These are phyloP conservation scores for Violaceomyces palustris DNA, from an alignment of 1,284 basidiomycete genomes.

Conservation along the genomic window DNA sequence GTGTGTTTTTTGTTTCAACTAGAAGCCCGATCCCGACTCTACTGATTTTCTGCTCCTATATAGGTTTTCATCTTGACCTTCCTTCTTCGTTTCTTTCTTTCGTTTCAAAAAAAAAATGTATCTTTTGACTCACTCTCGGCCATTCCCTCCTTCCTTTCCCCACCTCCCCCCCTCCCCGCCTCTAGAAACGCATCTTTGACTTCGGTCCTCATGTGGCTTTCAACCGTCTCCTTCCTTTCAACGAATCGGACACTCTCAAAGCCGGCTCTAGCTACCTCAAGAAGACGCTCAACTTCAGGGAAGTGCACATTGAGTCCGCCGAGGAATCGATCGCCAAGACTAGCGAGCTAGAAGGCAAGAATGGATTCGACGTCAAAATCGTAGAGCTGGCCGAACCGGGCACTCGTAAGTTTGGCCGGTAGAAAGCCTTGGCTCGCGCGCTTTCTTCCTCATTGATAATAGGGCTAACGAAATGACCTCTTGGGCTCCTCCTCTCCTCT, in stretches of 20 bases:
- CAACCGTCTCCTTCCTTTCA: constrained; percentile 79
- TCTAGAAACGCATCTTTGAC: constrained; percentile 74
- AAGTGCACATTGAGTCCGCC: constrained; percentile 67
- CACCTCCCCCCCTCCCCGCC: background rate
- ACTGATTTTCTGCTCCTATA: constrained; percentile 2
- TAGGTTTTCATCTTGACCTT: no score
- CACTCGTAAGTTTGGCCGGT: constrained; percentile 8
- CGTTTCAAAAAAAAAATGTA: no score
- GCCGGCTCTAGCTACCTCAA: constrained; percentile 64
- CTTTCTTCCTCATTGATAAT: background rate
- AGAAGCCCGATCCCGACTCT: constrained; percentile 16
- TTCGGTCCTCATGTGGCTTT: constrained; percentile 76
- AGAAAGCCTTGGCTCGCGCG: no score
- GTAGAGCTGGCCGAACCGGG: constrained; percentile 85
- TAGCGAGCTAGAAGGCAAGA: constrained; percentile 58
- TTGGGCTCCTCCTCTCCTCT: no score
- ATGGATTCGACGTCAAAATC: constrained; percentile 64
- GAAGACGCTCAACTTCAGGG: constrained; percentile 70
- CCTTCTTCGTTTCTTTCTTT: no score
- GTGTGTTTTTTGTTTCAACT: no score
- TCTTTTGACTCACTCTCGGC: background rate
- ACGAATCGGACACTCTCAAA: constrained; percentile 71
- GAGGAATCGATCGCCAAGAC: constrained; percentile 60
- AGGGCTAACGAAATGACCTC: no score
- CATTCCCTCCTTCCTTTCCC: background rate